Base-by-base conservation (phyloP, 768 basidiomycete species). In the Cubamyces lactineus region DNA sequence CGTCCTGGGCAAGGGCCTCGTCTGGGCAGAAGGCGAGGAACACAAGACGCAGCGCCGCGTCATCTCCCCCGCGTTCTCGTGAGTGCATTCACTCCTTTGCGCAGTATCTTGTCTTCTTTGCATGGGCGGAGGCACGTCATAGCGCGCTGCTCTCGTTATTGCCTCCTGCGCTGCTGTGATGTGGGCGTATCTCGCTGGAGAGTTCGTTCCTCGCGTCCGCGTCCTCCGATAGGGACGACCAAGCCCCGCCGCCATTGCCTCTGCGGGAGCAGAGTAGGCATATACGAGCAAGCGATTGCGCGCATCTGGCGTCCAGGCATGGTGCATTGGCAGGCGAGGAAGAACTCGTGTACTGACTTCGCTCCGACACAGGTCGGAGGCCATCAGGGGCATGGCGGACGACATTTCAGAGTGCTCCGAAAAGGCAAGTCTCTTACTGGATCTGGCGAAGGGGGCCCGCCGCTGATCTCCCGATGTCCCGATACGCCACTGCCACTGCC, bases 51-150 rank as follows among this genome's bases (percentile, higher is more conserved):
- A 74, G 59, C 72, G 77, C 42, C 73, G 69, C 57, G 67, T 77
- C 19, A 49, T 78, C 17, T 63, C 72, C 39, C 72, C 74, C 16
- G 76, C 74, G 5, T 77, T 78, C 66, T 72, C 76, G 76, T 78
- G 57, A 60, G 76, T 73, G 9, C 28, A 38, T 34, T 3, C 30
- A 15, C 21, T 17, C n/a, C n/a, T 17, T 38, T 53, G 13, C 51
- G 38, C 42, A 21, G 24, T 30, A 1, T 26, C 12, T 30, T 42
- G 23, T n/a, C 43, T 39, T 49, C 47, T 3, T 30, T 30, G 28
- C 28, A 30, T 30, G 3, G 28, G 4, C 28, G 8, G 28, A 30
- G 28, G 28, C 28, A 30, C 28, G 28, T 30, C 28, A 30, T 30
- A 30, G n/a, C 8, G 28, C 28, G 28, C 28, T 30, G 28, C 28